Conservation (phyloP, 345 rosid species). For the Gossypium sturtianum region DNA sequence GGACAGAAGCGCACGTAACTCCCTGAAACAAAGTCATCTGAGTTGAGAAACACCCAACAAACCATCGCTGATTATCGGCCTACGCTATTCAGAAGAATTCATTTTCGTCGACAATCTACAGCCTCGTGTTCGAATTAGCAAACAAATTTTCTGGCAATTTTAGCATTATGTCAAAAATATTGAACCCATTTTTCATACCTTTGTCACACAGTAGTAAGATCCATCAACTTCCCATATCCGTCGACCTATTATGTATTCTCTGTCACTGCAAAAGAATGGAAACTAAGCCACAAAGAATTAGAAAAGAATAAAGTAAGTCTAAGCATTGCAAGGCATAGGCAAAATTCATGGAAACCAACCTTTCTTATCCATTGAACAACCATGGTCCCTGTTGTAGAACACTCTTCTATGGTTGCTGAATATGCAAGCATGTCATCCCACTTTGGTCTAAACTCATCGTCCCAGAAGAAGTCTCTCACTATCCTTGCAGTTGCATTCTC, state of each 20-base stretch:
- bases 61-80: neutral
- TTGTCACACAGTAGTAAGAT: constrained; percentile 68
- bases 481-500: constrained; percentile 63
- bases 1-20: constrained; percentile 46
- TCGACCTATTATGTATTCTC: constrained; percentile 81
- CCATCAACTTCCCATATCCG: constrained; percentile 64
- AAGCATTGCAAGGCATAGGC: neutral
- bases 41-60: constrained; percentile 5
- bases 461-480: constrained; percentile 85
- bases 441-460: constrained; percentile 56
- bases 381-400: constrained; percentile 64
- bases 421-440: constrained; percentile 83
- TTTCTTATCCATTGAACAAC: constrained; percentile 77
- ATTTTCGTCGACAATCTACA: neutral
- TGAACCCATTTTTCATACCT: constrained; percentile 39
- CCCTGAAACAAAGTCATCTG: constrained; percentile 39
- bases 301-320: neutral
- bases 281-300: constrained; percentile 40
- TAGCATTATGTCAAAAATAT: neutral
- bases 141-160: neutral
- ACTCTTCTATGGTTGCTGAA: constrained; percentile 48
- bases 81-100: neutral
- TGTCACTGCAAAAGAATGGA: constrained; percentile 77
- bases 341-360: constrained; percentile 24
- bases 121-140: neutral